Base-by-base conservation (phyloP, 2,329 filamentous ascomycete genomes). In the Paraconiothyrium sp. region DNA sequence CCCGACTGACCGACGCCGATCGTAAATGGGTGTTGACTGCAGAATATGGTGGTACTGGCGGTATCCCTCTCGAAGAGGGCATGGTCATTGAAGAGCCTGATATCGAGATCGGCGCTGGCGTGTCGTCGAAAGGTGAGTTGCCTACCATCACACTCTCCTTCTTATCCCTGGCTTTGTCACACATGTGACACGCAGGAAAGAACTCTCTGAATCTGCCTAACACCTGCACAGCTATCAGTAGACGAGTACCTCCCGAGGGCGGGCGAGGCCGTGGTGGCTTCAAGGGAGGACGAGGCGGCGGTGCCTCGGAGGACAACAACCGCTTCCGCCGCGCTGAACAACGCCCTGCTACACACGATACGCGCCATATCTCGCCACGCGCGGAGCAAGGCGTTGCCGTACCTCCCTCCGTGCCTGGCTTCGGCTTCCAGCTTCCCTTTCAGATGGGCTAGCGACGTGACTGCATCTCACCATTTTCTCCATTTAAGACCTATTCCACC, bases 11-110 rank as follows among this genome's bases (percentile, higher is more conserved):
- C 1, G 95, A 99, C 70, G 95, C 95, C 30, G 95, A 99, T 81
- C 89, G 92, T 64, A 97, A 98, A 80, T 99, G 95, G 95, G 93
- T 98, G 85, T 81, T 97, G 67, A 97, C 90, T 39, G 96, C 95
- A 13, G 92, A 97, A 67, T 97, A 90, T 75, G 95, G 95, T 67
- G 95, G 95, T 58, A 97, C 92, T 64, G 95, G 94, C 59, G 95
- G 94, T 58, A 86, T 87, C 59, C 82, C 88, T 1, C 92, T 99
- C 63, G 90, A 93, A 74, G 84, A 87, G 14, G 93, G 94, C 46
- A 88, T 99, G 81, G 91, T 94, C 7, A 91, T 99, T 30, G 95
- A 99, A 77, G 95, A 99, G 80, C 95, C 95, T 3, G 95, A 99
- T 75, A 99, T 99, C 71, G 95, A 99, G 80, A 99, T 99, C 60